Conservation (phyloP, 2,329 filamentous ascomycete species). For the Annulohypoxylon truncatum region DNA sequence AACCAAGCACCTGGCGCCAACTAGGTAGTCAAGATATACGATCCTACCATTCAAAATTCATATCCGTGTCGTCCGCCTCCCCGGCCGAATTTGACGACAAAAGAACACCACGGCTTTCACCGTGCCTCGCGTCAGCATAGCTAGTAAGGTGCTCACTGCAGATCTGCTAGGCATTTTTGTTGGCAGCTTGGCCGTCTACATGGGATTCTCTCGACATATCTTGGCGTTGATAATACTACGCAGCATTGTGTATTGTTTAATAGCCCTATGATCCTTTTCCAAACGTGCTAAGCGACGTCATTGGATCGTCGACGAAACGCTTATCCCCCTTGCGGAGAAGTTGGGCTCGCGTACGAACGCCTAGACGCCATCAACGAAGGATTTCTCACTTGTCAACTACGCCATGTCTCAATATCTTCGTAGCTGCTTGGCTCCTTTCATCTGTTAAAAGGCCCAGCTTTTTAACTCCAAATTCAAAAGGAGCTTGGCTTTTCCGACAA, state of each 20-base stretch:
- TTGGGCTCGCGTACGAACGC: slow-evolving; percentile 14
- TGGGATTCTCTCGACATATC: slow-evolving; percentile 16
- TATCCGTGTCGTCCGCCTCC: slow-evolving; percentile 5
- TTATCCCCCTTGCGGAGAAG: slow-evolving; percentile 18
- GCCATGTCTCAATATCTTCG: not conserved
- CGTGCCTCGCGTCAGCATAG: slow-evolving; percentile 25
- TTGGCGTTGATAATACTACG: slow-evolving; percentile 15
- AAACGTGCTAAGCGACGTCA: slow-evolving; percentile 26
- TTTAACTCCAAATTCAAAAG: not conserved
- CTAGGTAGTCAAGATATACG: slow-evolving; percentile 2
- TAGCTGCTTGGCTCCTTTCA: slow-evolving; percentile 11
- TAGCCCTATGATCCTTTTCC: slow-evolving; percentile 27
- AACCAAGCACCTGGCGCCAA: slow-evolving; percentile 9
- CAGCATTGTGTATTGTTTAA: not conserved
- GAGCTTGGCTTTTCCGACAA: slow-evolving; percentile 7
- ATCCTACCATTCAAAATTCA: slow-evolving; percentile 10
- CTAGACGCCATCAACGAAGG: slow-evolving; percentile 7
- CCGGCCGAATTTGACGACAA: slow-evolving; percentile 8
- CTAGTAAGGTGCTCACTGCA: slow-evolving; percentile 43
- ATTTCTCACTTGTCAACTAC: slow-evolving; percentile 15
- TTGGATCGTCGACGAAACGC: slow-evolving; percentile 25
- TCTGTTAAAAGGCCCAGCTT: not conserved
- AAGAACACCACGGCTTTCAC: slow-evolving; percentile 8
- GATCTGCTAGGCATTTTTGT: slow-evolving; percentile 36
- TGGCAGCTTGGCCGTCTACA: slow-evolving; percentile 12